These are phyloP conservation scores for Suillus lakei DNA, from an alignment of 768 basidiomycete species.

Conservation along the genomic window DNA sequence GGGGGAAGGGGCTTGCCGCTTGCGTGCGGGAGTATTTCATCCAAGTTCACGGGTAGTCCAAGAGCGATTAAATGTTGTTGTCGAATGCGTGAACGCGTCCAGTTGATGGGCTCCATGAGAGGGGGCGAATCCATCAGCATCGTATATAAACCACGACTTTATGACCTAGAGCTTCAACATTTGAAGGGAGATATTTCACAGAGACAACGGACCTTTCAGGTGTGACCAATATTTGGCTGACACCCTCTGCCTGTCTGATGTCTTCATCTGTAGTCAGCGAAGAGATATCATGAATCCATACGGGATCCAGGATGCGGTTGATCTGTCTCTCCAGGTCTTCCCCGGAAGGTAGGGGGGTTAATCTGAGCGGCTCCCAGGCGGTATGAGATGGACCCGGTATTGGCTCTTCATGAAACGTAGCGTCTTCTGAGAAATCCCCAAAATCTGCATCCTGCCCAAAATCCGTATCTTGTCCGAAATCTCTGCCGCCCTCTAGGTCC, in stretches of 20 bases:
- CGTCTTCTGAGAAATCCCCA: slow-evolving; percentile 40
- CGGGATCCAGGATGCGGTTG: slow-evolving; percentile 63
- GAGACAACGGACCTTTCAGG: slow-evolving; percentile 63
- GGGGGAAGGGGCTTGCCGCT: slow-evolving; percentile 73
- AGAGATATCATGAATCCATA: slow-evolving; percentile 63
- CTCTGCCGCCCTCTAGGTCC: slow-evolving; percentile 23
- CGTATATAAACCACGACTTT: slow-evolving; percentile 80
- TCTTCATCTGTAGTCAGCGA: slow-evolving; percentile 67
- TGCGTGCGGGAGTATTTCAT: slow-evolving; percentile 81
- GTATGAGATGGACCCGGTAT: slow-evolving; percentile 47
- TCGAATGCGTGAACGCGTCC: slow-evolving; percentile 91
- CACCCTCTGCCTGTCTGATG: slow-evolving; percentile 80
- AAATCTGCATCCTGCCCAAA: slow-evolving; percentile 45
- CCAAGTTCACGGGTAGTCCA: slow-evolving; percentile 93
- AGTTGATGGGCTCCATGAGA: slow-evolving; percentile 84
- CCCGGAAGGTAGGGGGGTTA: slow-evolving; percentile 68
- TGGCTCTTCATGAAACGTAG: slow-evolving; percentile 24
- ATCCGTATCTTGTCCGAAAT: slow-evolving; percentile 30
- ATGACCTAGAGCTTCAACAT: slow-evolving; percentile 20
- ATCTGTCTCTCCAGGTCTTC: slow-evolving; percentile 64
- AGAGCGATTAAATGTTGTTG: slow-evolving; percentile 90
- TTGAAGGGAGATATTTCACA: slow-evolving; percentile 25
- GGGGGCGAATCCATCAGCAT: slow-evolving; percentile 73
- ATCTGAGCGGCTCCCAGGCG: slow-evolving; percentile 63
- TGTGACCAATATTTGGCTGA: slow-evolving; percentile 77